Conservation (phyloP, 495 filamentous ascomycete genomes). For the Penicillium parvum region DNA sequence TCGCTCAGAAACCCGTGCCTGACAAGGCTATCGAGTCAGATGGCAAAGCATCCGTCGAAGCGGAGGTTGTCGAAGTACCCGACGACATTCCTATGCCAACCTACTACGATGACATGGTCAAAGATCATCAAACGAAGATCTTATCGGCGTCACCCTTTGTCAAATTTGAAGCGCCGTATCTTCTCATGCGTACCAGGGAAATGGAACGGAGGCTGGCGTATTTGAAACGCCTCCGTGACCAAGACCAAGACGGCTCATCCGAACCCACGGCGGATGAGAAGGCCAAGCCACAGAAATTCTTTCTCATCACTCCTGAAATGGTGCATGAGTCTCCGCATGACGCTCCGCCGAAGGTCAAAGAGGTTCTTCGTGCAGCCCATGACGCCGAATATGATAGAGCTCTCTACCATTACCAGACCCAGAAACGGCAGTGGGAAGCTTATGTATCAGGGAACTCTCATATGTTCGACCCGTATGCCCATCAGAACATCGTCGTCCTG, state of each 20-base stretch:
- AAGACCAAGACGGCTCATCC: conserved; percentile 66
- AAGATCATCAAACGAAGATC: conserved; percentile 84
- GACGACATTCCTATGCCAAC: conserved; percentile 87
- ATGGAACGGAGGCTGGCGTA: conserved; percentile 79
- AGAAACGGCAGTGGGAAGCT: conserved; percentile 92
- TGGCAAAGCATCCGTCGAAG: conserved; percentile 13
- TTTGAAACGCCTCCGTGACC: conserved; percentile 75
- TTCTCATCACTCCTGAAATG: conserved; percentile 91
- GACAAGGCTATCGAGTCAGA: conserved; percentile 15
- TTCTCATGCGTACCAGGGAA: conserved; percentile 85
- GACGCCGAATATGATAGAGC: conserved; percentile 96
- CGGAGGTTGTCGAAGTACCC: conserved; percentile 58
- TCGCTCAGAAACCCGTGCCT: conserved; percentile 11
- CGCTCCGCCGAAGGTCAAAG: conserved; percentile 78
- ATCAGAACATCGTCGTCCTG: conserved; percentile 93
- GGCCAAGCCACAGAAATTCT: conserved; percentile 63
- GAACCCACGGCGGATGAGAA: conserved; percentile 56
- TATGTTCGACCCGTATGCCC: conserved; percentile 87
- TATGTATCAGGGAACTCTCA: conserved; percentile 78
- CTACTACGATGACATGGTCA: conserved; percentile 91
- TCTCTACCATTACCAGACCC: conserved; percentile 87
- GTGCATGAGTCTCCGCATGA: conserved; percentile 73
- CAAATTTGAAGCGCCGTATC: conserved; percentile 87
- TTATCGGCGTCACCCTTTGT: conserved; percentile 97
- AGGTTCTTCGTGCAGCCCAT: conserved; percentile 89